phyloP scores from a whole-genome alignment of 2,329 filamentous ascomycete genomes.

The Penicillium sp. region DNA sequence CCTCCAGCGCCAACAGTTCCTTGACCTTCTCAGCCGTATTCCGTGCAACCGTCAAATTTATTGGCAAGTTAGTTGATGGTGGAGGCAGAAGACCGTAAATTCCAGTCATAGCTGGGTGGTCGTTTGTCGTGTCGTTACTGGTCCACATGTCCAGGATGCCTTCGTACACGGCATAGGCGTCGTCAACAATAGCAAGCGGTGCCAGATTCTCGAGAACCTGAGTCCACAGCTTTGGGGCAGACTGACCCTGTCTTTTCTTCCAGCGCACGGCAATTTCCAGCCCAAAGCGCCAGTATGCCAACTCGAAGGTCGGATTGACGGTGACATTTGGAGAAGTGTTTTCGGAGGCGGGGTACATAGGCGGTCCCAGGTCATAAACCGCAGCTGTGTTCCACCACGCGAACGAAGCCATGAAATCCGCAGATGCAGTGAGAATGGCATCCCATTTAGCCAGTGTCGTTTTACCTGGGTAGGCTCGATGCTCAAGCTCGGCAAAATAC shows the following conservation, averaged over 20 bases:
- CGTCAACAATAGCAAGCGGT: neutral
- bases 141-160: conserved; percentile 1
- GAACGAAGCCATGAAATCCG: neutral
- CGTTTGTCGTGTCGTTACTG: conserved; percentile 1
- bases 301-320: conserved; percentile 1
- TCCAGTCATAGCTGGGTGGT: conserved; percentile 3
- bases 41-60: neutral
- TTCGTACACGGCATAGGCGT: neutral
- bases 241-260: neutral
- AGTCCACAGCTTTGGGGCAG: neutral
- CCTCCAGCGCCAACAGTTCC: neutral
- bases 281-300: conserved; percentile 3
- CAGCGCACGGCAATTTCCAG: neutral
- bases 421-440: neutral
- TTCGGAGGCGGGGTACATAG: conserved; percentile 2
- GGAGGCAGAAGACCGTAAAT: conserved; percentile 1
- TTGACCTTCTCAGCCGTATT: neutral
- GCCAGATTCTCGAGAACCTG: neutral
- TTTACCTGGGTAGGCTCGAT: neutral
- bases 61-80: neutral
- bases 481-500: conserved; percentile 3
- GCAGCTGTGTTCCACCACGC: conserved; percentile 4
- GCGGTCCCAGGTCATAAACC: neutral
- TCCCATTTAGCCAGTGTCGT: neutral
- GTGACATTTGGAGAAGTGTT: conserved; percentile 2